Percentiles rank a stretch among this genome's conserved stretches.
These are phyloP conservation scores for Hypomyces perniciosus DNA, from an alignment of 2,329 filamentous ascomycete genomes.

Conservation along the genomic window DNA sequence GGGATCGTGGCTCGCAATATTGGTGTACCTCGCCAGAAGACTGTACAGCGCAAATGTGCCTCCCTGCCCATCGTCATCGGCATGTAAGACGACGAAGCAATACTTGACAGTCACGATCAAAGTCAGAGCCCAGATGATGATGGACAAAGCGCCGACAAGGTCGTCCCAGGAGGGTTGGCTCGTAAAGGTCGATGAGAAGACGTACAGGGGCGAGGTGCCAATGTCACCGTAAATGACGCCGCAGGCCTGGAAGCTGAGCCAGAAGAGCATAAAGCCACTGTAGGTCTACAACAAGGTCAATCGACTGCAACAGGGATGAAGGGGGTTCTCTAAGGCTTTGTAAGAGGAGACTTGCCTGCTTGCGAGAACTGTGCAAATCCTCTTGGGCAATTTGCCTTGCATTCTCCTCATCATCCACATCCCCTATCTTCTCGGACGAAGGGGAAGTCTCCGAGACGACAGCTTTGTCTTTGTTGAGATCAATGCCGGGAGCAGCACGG, in stretches of 20 bases:
- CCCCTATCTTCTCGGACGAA: too few species aligned
- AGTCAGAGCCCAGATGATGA: constrained; percentile 64
- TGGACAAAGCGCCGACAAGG: constrained; percentile 58
- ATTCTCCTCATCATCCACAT: too few species aligned
- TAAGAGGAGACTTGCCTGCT: too few species aligned
- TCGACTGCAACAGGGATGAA: too few species aligned
- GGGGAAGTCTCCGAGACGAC: too few species aligned
- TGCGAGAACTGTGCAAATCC: too few species aligned
- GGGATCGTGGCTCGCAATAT: constrained; percentile 56
- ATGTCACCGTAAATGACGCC: constrained; percentile 68
- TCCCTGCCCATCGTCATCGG: constrained; percentile 66
- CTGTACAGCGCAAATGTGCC: constrained; percentile 65
- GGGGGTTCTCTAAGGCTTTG: too few species aligned
- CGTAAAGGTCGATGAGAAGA: constrained; percentile 62
- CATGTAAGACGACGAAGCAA: constrained; percentile 56
- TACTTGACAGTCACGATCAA: constrained; percentile 67
- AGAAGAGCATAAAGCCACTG: constrained; percentile 22
- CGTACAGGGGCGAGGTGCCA: constrained; percentile 62
- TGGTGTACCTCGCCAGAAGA: constrained; percentile 52
- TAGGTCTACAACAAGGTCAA: constrained; percentile 19
- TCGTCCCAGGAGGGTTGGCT: constrained; percentile 49
- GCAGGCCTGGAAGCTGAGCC: constrained; percentile 58
- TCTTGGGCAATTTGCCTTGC: too few species aligned
- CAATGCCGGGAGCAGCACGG: too few species aligned
- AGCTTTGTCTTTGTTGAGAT: too few species aligned